Percentiles rank a stretch among this genome's conserved stretches.
Evolutionary conservation across 768 basidiomycete species (phyloP).

Genomic region (Termitomyces heimii): DNA sequence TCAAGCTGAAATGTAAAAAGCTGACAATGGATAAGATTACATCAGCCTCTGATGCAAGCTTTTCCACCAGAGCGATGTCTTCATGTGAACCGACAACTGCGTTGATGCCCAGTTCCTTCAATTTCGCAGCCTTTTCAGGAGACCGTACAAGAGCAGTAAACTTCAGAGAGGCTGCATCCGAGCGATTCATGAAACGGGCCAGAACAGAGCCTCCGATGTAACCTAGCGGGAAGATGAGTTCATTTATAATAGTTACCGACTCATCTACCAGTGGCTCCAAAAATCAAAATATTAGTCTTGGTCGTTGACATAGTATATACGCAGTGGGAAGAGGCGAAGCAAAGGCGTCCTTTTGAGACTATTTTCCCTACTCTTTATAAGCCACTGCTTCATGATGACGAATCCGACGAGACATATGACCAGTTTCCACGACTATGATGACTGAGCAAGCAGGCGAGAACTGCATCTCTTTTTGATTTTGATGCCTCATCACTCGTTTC

Average conservation of each 20-base stretch:
- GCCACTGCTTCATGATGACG: not conserved
- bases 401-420: not conserved
- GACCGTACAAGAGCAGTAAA: slow-evolving; percentile 42
- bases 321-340: not conserved
- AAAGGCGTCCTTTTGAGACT: not conserved
- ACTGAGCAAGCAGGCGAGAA: not conserved
- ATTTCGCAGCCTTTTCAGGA: slow-evolving; percentile 36
- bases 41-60: slow-evolving; percentile 33
- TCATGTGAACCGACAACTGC: slow-evolving; percentile 39
- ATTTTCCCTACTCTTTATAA: not conserved
- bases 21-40: slow-evolving; percentile 14
- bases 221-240: slow-evolving; percentile 19
- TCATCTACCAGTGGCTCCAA: slow-evolving; percentile 11
- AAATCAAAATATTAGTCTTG: slow-evolving; percentile 11
- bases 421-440: not conserved
- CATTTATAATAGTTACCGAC: not conserved
- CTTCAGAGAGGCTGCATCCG: slow-evolving; percentile 26
- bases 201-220: slow-evolving; percentile 47
- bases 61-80: slow-evolving; percentile 35
- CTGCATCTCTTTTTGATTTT: too few species aligned
- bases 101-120: slow-evolving; percentile 31
- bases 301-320: not conserved
- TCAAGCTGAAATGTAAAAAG: not conserved
- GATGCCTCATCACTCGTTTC: too few species aligned
- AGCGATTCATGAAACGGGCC: slow-evolving; percentile 32